Evolutionary conservation across 2,329 filamentous ascomycete species (phyloP), one percentile per base, ranked within the genome.

Genomic region (Trichoderma gracile): DNA sequence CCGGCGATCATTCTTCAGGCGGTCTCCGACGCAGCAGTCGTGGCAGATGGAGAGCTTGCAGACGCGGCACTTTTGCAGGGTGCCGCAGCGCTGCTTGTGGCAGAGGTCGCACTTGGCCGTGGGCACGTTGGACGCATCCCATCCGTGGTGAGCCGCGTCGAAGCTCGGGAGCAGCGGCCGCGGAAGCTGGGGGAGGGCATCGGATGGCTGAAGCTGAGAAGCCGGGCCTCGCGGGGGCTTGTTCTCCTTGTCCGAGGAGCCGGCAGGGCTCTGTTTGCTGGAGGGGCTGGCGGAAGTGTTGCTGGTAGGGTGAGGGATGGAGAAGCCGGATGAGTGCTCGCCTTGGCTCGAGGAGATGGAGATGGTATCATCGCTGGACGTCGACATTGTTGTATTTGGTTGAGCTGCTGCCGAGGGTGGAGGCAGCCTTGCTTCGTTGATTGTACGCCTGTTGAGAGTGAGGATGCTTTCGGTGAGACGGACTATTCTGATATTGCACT

Each of bases 31-130:
- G 45, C 69, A 68, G 63, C 71, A 73, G 1, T 52, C 54, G 5
- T 27, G 53, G 58, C 72, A 73, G n/a, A 72, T 66, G 12, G 68
- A 68, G 10, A 73, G 56, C 33, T 68, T 68, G 67, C 71, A 73
- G 19, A 65, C 47, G 14, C 61, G 23, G 46, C 72, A 73, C 45
- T 69, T 70, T 40, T 71, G 69, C 1, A 73, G 66, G 1, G 69
- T 68, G 27, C 69, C 69, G 17, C 70, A 68, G 15, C 71, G 64
- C 25, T 70, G 67, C 6, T 33, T 65, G 40, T 68, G 64, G 55
- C 72, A 73, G 50, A 70, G 59, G 53, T 73, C 72, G 49, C 72
- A 73, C 52, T 71, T 71, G 33, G 72, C 69, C 38, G 71, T 73
- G 46, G 70, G 64, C 9, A 71, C 61, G 23, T 63, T 62, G 52